A percentile compares a stretch with the other conserved stretches of the same genome.
These are phyloP conservation scores for Trichomonas gallinae DNA, from an alignment of 208 protist genomes.

Conservation along the genomic window DNA sequence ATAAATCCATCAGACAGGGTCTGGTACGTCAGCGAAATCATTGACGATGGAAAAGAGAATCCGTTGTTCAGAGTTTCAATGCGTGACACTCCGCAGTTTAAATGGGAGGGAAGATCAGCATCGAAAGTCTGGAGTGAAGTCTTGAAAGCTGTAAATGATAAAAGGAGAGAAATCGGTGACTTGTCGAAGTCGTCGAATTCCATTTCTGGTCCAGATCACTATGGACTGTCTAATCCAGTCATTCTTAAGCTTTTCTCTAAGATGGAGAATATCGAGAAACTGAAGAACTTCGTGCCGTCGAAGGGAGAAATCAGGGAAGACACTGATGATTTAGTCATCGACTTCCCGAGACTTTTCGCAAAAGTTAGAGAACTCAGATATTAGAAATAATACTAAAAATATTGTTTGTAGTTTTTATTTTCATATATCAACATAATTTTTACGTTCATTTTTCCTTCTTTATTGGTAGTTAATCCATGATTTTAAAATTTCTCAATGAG, in stretches of 20 bases:
- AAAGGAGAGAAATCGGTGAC: neutral
- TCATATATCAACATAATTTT: too few relatives aligned
- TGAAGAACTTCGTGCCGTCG: neutral
- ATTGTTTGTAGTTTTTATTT: too few relatives aligned
- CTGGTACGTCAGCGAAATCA: neutral
- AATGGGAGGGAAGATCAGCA: neutral
- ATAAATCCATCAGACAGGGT: neutral
- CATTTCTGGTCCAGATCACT: neutral
- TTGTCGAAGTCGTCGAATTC: neutral
- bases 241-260: neutral
- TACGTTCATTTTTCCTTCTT: too few relatives aligned
- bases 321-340: neutral
- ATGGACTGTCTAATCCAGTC: neutral
- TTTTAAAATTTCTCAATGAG: too few relatives aligned
- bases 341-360: neutral
- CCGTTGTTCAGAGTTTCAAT: neutral
- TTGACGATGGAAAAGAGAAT: neutral
- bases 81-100: neutral
- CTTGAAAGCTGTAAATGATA: neutral
- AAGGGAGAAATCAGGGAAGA: neutral
- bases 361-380: neutral
- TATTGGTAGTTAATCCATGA: too few relatives aligned
- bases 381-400: too few relatives aligned
- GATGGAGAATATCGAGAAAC: neutral
- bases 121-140: neutral